These are phyloP conservation scores for Saccharum officinarum DNA, from an alignment of 176 grass and related monocot genomes.

Conservation along the genomic window DNA sequence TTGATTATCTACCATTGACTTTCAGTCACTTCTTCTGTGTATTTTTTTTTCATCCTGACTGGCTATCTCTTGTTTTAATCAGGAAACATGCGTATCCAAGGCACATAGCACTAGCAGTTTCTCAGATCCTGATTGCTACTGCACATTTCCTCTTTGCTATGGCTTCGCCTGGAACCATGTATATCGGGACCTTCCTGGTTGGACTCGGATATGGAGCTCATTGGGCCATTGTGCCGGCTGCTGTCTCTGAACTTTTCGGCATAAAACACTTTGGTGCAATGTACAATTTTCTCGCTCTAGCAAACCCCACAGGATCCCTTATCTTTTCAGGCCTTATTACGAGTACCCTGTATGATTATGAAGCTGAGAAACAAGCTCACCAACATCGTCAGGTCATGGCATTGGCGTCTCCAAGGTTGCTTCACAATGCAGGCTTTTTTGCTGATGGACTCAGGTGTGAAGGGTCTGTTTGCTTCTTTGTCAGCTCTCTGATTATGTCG, in stretches of 20 bases:
- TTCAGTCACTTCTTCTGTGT: neutral
- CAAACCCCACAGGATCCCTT: conserved; percentile 64
- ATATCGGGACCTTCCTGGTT: conserved; percentile 66
- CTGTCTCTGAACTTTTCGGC: conserved; percentile 69
- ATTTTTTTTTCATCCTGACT: conserved; percentile 11
- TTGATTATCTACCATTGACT: neutral
- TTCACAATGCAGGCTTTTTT: conserved; percentile 9
- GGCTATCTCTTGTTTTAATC: neutral
- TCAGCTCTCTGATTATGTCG: conserved; percentile 73
- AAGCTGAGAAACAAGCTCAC: conserved; percentile 67
- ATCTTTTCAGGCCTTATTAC: conserved; percentile 71
- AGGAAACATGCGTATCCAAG: conserved; percentile 68
- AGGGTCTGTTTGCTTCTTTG: conserved; percentile 67
- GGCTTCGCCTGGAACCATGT: conserved; percentile 84
- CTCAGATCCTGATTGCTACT: conserved; percentile 52
- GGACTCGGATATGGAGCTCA: conserved; percentile 76
- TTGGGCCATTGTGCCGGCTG: conserved; percentile 68
- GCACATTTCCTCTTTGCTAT: neutral
- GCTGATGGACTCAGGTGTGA: conserved; percentile 54
- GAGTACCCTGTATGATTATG: conserved; percentile 61
- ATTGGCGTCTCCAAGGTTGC: neutral
- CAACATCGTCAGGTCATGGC: neutral
- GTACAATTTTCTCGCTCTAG: conserved; percentile 43
- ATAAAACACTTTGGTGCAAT: conserved; percentile 52
- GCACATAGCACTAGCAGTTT: conserved; percentile 46